phyloP scores from a whole-genome alignment of 2,329 filamentous ascomycete genomes.

The Penicillium sp. region DNA sequence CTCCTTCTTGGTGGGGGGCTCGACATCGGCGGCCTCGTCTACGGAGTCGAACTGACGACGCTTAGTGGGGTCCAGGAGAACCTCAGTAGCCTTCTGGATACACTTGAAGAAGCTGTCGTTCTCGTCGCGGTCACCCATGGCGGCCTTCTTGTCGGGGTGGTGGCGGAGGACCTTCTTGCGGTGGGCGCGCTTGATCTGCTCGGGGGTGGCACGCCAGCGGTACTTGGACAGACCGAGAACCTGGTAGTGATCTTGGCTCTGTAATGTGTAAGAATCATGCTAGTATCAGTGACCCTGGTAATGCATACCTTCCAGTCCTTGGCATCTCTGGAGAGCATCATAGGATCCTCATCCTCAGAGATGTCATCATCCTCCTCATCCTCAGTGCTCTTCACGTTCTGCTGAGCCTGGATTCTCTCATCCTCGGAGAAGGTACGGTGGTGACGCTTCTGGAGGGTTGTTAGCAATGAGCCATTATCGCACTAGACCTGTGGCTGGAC shows the following conservation, averaged over 20 bases:
- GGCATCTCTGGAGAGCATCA: conserved; percentile 84
- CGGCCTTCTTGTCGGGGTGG: conserved; percentile 97
- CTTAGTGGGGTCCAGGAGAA: conserved; percentile 86
- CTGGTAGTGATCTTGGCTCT: conserved; percentile 96
- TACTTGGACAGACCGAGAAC: conserved; percentile 88
- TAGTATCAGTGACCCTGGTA: conserved; percentile 27
- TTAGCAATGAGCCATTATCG: too few relatives aligned
- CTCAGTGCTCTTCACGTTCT: conserved; percentile 91
- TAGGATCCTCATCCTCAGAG: conserved; percentile 84
- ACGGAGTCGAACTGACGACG: conserved; percentile 94
- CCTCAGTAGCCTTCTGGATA: conserved; percentile 94
- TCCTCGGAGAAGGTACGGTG: conserved; percentile 98
- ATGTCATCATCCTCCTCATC: conserved; percentile 83
- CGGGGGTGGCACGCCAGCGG: conserved; percentile 84
- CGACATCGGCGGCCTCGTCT: conserved; percentile 84
- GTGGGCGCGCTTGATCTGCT: conserved; percentile 97
- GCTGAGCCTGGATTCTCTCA: conserved; percentile 90
- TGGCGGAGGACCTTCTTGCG: conserved; percentile 99
- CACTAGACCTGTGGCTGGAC: too few relatives aligned
- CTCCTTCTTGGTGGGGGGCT: conserved; percentile 88
- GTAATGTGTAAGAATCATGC: conserved; percentile 14
- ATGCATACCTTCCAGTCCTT: conserved; percentile 99
- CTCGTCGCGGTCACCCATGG: conserved; percentile 69
- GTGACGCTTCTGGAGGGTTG: conserved; percentile 56
- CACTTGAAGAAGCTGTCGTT: conserved; percentile 99